phyloP scores from a whole-genome alignment of 2,329 filamentous ascomycete genomes.

The Cadophora sp. region DNA sequence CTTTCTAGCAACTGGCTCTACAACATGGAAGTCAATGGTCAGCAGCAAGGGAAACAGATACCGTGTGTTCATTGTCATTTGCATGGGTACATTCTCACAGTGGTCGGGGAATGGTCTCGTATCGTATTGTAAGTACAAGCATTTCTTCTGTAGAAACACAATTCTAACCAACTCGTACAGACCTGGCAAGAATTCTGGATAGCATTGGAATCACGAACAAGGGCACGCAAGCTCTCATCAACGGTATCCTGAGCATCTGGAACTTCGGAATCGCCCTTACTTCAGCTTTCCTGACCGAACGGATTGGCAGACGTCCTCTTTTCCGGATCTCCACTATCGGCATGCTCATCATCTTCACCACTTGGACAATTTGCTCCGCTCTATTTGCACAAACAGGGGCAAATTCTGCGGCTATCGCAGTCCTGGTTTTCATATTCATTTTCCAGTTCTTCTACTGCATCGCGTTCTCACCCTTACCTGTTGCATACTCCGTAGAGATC shows the following conservation, averaged over 20 bases:
- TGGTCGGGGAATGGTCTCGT: constrained; percentile 55
- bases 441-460: constrained; percentile 15
- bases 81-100: constrained; percentile 60
- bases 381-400: constrained; percentile 30
- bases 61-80: constrained; percentile 54
- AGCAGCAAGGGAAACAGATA: constrained; percentile 56
- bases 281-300: constrained; percentile 52
- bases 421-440: constrained; percentile 10
- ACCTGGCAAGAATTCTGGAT: constrained; percentile 1
- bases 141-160: constrained; percentile 50
- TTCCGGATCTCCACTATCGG: neutral
- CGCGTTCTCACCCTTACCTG: constrained; percentile 1
- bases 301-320: neutral
- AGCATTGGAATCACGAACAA: constrained; percentile 36
- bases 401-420: constrained; percentile 5
- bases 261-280: constrained; percentile 50
- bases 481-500: constrained; percentile 3
- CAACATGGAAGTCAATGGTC: constrained; percentile 59
- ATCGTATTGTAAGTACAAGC: constrained; percentile 52
- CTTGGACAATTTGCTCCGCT: constrained; percentile 48
- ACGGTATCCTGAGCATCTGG: constrained; percentile 51
- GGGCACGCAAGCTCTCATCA: constrained; percentile 56
- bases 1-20: constrained; percentile 48
- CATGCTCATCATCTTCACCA: constrained; percentile 37
- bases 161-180: neutral